Evolutionary conservation across 202 grass and related monocot genomes (phyloP).

Genomic region (Sporobolus alterniflorus): DNA sequence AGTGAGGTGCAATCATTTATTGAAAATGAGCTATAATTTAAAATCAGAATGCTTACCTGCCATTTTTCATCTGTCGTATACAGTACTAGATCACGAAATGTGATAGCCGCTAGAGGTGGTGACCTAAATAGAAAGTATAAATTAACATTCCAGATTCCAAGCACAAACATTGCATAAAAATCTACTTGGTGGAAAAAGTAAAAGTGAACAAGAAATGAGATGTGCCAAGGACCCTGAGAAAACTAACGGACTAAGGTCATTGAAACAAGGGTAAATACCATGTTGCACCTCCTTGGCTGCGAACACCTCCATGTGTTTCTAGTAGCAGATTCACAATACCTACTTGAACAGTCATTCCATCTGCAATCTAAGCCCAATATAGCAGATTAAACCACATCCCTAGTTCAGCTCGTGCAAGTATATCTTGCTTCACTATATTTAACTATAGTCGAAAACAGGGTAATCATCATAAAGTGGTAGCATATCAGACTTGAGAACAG

Average conservation of each 20-base stretch:
- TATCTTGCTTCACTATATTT: constrained; percentile 26
- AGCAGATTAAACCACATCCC: constrained; percentile 36
- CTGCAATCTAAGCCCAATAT: constrained; percentile 78
- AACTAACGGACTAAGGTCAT: neutral
- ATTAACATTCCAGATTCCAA: constrained; percentile 20
- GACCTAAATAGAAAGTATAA: constrained; percentile 68
- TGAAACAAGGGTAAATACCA: constrained; percentile 69
- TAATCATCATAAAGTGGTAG: constrained; percentile 23
- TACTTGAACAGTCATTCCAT: constrained; percentile 98
- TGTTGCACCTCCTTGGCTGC: constrained; percentile 65
- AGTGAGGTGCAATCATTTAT: constrained; percentile 11
- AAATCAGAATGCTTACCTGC: constrained; percentile 72
- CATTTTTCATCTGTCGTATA: constrained; percentile 99
- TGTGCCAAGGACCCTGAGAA: neutral
- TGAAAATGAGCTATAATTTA: constrained; percentile 12
- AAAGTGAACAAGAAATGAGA: constrained; percentile 18
- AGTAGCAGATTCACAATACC: constrained; percentile 93
- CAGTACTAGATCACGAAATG: constrained; percentile 89
- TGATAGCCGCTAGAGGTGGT: constrained; percentile 90
- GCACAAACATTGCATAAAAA: constrained; percentile 2
- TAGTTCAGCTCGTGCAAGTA: constrained; percentile 28
- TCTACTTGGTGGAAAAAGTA: neutral
- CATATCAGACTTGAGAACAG: neutral
- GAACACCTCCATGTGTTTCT: constrained; percentile 85
- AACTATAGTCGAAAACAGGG: neutral